Evolutionary conservation across 2,329 filamentous ascomycete species (phyloP), one percentile per base, ranked within the genome.

Genomic region (Paecilomyces sp.): DNA sequence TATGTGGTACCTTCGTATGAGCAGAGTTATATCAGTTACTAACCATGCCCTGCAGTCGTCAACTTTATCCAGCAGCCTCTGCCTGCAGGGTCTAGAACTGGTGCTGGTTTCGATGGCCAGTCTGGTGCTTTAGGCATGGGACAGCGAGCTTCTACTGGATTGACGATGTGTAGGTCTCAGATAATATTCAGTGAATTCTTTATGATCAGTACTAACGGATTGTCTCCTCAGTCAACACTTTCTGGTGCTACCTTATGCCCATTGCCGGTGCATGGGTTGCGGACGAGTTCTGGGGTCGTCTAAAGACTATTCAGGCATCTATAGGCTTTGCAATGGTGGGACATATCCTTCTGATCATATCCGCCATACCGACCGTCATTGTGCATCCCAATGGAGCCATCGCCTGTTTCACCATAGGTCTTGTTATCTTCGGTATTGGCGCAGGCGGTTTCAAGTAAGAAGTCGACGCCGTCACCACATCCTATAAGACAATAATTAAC

Each of bases 371-470:
- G 0, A 69, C 74, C 4, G 83, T 89, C 54, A 86, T 91, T 58
- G 77, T 81, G 54, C 74, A 85, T 65, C 73, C 75, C 36, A 80
- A 84, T 28, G 77, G 79, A 24, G 80, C 86, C 1, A 81, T 90
- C 33, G 86, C 78, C 1, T 85, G 83, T 57, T 88, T 91, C 67
- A 72, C 87, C 12, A 74, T 86, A 25, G 84, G 85, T 34, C 81
- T 89, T 63, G 74, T 89, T 56, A 80, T 91, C 68, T 83, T 91
- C 67, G 88, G 88, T 22, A 75, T 90, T 34, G 89, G 89, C 47
- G 90, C 88, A 1, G 89, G 89, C 60, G 88, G 90, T 66, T 91
- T 92, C 83, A 92, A 92, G 79, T 68, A 65, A 15, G 77, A 84
- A 8, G 78, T 86, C 63, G 77, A 88, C 70, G 88, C 62, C 7